Evolutionary conservation across 2,329 filamentous ascomycete genomes (phyloP).

Genomic region (Diaporthe australafricana): DNA sequence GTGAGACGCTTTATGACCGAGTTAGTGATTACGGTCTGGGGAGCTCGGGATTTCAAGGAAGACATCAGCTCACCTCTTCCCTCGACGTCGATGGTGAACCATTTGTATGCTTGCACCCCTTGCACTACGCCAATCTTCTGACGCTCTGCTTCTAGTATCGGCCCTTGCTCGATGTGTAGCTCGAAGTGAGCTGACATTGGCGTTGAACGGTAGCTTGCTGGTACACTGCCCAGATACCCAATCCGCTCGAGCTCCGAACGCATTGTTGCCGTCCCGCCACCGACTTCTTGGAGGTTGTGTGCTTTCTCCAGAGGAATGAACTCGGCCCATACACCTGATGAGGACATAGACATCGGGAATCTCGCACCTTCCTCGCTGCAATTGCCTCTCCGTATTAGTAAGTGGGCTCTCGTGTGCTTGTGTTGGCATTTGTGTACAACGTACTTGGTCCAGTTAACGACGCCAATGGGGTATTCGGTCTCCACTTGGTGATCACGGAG

Average conservation of each 20-base stretch:
- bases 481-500: slow-evolving; percentile 75
- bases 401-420: background rate
- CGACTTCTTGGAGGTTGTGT: slow-evolving; percentile 71
- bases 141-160: slow-evolving; percentile 73
- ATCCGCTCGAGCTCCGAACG: slow-evolving; percentile 78
- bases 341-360: slow-evolving; percentile 80
- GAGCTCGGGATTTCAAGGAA: background rate
- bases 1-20: slow-evolving; percentile 65
- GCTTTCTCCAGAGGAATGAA: slow-evolving; percentile 70
- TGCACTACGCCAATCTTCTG: slow-evolving; percentile 77
- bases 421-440: slow-evolving; percentile 22
- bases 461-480: slow-evolving; percentile 78
- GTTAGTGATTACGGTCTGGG: background rate
- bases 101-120: slow-evolving; percentile 80
- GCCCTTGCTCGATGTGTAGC: slow-evolving; percentile 87
- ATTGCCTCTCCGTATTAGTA: background rate
- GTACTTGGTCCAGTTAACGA: slow-evolving; percentile 83
- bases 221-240: slow-evolving; percentile 72
- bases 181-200: slow-evolving; percentile 85
- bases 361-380: slow-evolving; percentile 81
- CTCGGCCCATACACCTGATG: slow-evolving; percentile 83
- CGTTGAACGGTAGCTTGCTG: slow-evolving; percentile 67
- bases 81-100: slow-evolving; percentile 75
- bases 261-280: slow-evolving; percentile 70
- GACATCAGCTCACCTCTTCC: slow-evolving; percentile 59